These are phyloP conservation scores for Hypoxylon sp. DNA, from an alignment of 2,329 filamentous ascomycete genomes.

Conservation along the genomic window DNA sequence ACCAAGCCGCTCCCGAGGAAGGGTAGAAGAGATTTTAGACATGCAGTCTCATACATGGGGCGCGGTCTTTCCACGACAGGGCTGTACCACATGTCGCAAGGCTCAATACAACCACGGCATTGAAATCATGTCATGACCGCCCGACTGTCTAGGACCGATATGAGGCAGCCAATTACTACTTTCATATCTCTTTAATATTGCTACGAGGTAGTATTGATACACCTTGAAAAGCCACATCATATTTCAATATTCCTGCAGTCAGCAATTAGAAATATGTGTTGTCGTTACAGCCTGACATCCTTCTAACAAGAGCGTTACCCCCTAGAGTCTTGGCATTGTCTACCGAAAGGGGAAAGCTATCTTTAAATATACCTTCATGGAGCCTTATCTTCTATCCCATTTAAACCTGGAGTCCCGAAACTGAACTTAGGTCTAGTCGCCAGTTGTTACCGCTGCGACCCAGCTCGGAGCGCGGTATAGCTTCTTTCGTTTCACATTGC, in stretches of 20 bases:
- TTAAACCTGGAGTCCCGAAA: not conserved
- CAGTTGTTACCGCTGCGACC: not conserved
- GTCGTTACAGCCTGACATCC: not conserved
- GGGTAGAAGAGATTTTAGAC: not conserved
- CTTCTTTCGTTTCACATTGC: not conserved
- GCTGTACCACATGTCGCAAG: not conserved
- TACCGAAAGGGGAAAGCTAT: not conserved
- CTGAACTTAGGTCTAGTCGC: not conserved
- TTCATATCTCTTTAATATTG: not conserved
- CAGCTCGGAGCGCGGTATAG: not conserved
- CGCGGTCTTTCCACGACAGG: not conserved
- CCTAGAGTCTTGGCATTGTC: not conserved
- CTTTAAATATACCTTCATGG: not conserved
- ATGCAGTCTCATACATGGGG: not conserved
- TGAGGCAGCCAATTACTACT: not conserved
- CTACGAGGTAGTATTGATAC: not conserved
- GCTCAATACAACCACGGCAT: not conserved
- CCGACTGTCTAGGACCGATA: not conserved
- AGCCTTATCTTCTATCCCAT: not conserved
- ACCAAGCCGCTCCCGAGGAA: not conserved
- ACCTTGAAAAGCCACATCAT: not conserved
- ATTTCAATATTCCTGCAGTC: slow-evolving; percentile 1
- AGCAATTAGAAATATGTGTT: slow-evolving; percentile 3
- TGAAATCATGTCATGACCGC: not conserved
- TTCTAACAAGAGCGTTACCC: not conserved